Conservation (phyloP, 2,329 filamentous ascomycete species). For the Cladosporium sphaerospermum region DNA sequence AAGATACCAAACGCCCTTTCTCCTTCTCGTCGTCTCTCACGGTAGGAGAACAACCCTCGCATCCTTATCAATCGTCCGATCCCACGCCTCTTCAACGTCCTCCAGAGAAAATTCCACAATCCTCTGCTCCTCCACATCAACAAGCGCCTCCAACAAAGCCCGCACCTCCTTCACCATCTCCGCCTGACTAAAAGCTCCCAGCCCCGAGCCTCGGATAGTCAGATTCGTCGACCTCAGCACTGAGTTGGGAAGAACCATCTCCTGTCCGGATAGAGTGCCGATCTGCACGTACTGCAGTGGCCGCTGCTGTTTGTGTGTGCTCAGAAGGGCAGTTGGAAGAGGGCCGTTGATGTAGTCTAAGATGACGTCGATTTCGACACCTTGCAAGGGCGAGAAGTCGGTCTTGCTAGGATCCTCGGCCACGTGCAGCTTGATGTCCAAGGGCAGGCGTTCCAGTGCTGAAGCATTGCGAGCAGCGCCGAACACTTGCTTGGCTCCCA, state of each 20-base stretch:
- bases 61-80: conserved; percentile 14
- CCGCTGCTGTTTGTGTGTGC: conserved; percentile 35
- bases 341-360: conserved; percentile 54
- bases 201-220: conserved; percentile 31
- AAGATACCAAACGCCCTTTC: too few relatives aligned
- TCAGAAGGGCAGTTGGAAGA: conserved; percentile 37
- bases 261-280: conserved; percentile 39
- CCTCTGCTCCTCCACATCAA: conserved; percentile 18
- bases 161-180: conserved; percentile 19
- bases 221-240: conserved; percentile 46
- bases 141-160: conserved; percentile 18
- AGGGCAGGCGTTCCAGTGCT: conserved; percentile 24
- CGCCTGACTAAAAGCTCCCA: conserved; percentile 23
- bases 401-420: conserved; percentile 29
- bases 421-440: conserved; percentile 45
- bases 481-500: conserved; percentile 47
- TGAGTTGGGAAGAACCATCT: conserved; percentile 37
- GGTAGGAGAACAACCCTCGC: conserved; percentile 5
- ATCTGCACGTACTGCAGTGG: conserved; percentile 50
- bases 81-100: conserved; percentile 24
- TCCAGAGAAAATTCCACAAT: conserved; percentile 20
- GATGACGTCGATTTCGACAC: conserved; percentile 46
- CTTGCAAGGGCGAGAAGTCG: conserved; percentile 38
- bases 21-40: neutral
- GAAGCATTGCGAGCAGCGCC: conserved; percentile 46